Conservation (phyloP, 129 eudicot species). For the Helianthus tuberosus region DNA sequence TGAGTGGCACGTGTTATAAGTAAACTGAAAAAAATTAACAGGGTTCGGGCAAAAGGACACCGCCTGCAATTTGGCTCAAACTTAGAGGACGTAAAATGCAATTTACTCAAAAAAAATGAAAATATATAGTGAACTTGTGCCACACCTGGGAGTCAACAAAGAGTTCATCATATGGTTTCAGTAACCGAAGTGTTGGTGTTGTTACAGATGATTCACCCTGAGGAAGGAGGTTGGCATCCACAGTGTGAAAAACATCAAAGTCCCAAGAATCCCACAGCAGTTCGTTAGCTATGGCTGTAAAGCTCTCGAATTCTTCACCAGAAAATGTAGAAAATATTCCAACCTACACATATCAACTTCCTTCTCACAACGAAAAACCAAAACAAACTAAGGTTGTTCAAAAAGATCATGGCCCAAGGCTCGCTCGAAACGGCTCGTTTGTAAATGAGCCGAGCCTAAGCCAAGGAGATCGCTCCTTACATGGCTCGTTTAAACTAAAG, state of each 20-base stretch:
- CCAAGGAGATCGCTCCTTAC: too few relatives aligned
- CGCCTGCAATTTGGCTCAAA: too few relatives aligned
- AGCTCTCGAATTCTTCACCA: slow-evolving; percentile 64
- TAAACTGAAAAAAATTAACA: too few relatives aligned
- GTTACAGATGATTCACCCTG: slow-evolving; percentile 46
- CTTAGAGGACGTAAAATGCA: too few relatives aligned
- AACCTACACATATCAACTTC: slow-evolving; percentile 30
- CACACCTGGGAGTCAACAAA: slow-evolving; percentile 58
- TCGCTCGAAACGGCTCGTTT: too few relatives aligned
- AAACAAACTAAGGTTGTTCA: too few relatives aligned
- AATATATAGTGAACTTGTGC: neutral
- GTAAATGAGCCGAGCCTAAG: too few relatives aligned
- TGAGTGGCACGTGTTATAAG: too few relatives aligned
- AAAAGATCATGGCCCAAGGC: too few relatives aligned
- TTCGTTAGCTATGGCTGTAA: slow-evolving; percentile 51
- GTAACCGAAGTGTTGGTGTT: slow-evolving; percentile 54
- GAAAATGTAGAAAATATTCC: slow-evolving; percentile 59
- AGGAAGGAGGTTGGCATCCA: slow-evolving; percentile 60
- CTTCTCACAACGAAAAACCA: neutral
- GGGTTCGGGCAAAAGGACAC: too few relatives aligned
- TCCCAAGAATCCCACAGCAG: slow-evolving; percentile 47
- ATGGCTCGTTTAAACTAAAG: too few relatives aligned
- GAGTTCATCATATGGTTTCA: slow-evolving; percentile 78
- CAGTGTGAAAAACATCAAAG: slow-evolving; percentile 55
- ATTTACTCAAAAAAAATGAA: too few relatives aligned